Conservation (phyloP, 495 filamentous ascomycete genomes). For the Penicillium egyptiacum region DNA sequence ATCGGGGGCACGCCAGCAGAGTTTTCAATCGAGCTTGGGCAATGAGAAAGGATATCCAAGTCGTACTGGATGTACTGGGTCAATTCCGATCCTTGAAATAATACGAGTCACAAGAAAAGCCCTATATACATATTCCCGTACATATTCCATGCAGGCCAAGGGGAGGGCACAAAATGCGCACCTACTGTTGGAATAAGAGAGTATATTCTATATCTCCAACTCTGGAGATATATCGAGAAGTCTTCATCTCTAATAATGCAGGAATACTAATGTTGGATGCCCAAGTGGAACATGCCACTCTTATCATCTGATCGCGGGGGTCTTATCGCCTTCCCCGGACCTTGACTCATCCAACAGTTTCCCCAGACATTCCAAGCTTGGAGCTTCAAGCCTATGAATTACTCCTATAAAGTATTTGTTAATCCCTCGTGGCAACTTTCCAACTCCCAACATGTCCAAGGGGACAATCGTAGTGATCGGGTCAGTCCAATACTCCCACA, state of each 20-base stretch:
- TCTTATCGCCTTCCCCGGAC: slow-evolving; percentile 20
- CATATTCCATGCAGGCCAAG: neutral
- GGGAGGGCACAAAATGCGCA: neutral
- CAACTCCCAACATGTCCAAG: slow-evolving; percentile 20
- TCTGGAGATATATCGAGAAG: neutral
- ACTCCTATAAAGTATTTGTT: too few species aligned
- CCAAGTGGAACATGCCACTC: too few species aligned
- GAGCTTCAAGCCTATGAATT: too few species aligned
- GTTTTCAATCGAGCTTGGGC: slow-evolving; percentile 27
- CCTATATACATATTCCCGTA: neutral
- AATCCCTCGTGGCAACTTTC: neutral
- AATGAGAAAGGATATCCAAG: neutral
- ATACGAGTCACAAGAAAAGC: neutral
- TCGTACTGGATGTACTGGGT: slow-evolving; percentile 9
- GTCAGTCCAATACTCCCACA: slow-evolving; percentile 23
- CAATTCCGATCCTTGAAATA: neutral
- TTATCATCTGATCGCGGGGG: slow-evolving; percentile 20
- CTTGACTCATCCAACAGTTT: slow-evolving; percentile 10
- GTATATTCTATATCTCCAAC: neutral
- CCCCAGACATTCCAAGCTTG: too few species aligned
- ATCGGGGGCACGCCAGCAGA: slow-evolving; percentile 9
- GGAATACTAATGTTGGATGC: too few species aligned
- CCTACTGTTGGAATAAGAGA: neutral
- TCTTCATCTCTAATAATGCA: too few species aligned
- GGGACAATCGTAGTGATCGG: slow-evolving; percentile 49